These are phyloP conservation scores for Aspergillus haitiensis DNA, from an alignment of 495 filamentous ascomycete genomes.

Conservation along the genomic window DNA sequence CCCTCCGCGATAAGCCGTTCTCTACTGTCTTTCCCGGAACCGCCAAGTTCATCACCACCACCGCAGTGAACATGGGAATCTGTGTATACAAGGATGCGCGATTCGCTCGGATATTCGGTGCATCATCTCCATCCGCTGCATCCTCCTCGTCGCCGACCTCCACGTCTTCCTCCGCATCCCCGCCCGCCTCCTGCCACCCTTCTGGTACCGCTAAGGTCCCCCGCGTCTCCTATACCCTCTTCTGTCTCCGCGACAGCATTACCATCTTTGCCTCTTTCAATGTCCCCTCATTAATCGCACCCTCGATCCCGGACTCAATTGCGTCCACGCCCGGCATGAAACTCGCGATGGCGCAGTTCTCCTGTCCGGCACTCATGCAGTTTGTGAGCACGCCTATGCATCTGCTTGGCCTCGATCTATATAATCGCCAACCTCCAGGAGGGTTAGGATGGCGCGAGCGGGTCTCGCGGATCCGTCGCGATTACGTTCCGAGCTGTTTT, in stretches of 20 bases:
- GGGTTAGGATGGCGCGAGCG: slow-evolving; percentile 57
- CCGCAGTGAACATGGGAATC: slow-evolving; percentile 80
- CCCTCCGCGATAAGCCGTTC: slow-evolving; percentile 55
- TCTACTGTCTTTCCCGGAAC: slow-evolving; percentile 67
- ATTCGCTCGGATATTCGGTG: slow-evolving; percentile 81
- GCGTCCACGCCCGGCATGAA: slow-evolving; percentile 55
- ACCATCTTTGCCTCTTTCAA: slow-evolving; percentile 97
- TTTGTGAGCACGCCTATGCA: slow-evolving; percentile 83
- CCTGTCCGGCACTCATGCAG: slow-evolving; percentile 79
- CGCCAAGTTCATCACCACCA: slow-evolving; percentile 80
- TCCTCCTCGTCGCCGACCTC: slow-evolving; percentile 53
- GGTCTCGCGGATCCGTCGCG: slow-evolving; percentile 62
- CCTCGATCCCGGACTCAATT: slow-evolving; percentile 41
- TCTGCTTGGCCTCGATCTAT: slow-evolving; percentile 83
- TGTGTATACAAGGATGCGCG: slow-evolving; percentile 91
- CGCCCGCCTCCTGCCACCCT: slow-evolving; percentile 29
- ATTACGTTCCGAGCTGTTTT: slow-evolving; percentile 74
- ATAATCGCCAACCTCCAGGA: slow-evolving; percentile 63
- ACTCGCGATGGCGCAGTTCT: slow-evolving; percentile 72
- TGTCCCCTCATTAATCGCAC: slow-evolving; percentile 73
- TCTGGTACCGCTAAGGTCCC: slow-evolving; percentile 35
- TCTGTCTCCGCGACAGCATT: slow-evolving; percentile 80
- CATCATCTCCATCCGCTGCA: slow-evolving; percentile 20
- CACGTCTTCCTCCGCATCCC: slow-evolving; percentile 39
- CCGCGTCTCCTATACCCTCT: slow-evolving; percentile 67